Base-by-base conservation (phyloP, 805 yeast genomes). In the Tetrapisispora namnaoensis region DNA sequence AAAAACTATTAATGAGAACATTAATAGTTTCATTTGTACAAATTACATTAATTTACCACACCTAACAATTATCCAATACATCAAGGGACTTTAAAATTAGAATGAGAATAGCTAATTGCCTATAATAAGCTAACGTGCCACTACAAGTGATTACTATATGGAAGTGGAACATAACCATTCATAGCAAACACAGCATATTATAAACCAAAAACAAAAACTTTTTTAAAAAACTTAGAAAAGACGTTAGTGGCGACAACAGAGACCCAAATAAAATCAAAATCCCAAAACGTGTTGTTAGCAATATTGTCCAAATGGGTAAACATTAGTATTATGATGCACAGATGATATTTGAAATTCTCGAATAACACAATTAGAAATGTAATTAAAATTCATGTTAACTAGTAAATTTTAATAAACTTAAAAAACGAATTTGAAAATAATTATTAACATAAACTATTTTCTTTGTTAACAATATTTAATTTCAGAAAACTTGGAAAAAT, bases 101-200 rank as follows among this genome's bases (percentile, higher is more conserved):
- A 13, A 32, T 32, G 35, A 32, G n/a, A 32, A 10, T 13, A 32
- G 4, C 35, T 32, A 27, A 44, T 46, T 42, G 14, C 40, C 50
- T 50, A 51, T 55, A 53, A 46, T 28, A 45, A 52, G 56, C 62
- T 58, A 50, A 53, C 50, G 56, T 49, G 44, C 35, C 14, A 39
- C 42, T 44, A 30, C 37, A 46, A 38, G 44, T 37, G 50, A 61
- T 54, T 52, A 57, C 59, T 61, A 22, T 63, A 63, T 63, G 64
- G 68, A 49, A 51, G 58, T 40, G 59, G 55, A 58, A 61, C 57
- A 51, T 57, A 61, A 55, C 52, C 51, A 54, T 43, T 42, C 40
- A 40, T 30, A 21, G 48, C 37, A 21, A 47, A 42, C 62, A 57
- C 62, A 58, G 61, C 44, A 48, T 41, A 47, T 35, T 47, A 54